Evolutionary conservation across 345 rosid species (phyloP).

Genomic region (Corchorus olitorius): DNA sequence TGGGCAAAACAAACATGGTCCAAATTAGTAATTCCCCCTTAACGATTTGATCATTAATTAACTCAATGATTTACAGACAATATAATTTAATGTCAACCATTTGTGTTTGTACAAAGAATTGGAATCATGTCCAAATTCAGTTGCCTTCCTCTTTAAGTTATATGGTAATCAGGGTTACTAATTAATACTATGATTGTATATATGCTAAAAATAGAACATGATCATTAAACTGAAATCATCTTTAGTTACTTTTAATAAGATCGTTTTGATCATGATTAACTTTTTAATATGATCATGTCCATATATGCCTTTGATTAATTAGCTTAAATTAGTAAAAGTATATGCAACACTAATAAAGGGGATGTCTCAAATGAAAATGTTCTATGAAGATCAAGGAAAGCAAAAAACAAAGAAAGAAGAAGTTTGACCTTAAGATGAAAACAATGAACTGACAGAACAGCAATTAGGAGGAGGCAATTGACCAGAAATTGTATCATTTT

Average conservation of each 20-base stretch:
- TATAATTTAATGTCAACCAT: too few species aligned
- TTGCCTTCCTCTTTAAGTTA: constrained; percentile 1
- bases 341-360: not conserved
- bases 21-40: not conserved
- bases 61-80: not conserved
- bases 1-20: not conserved
- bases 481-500: not conserved
- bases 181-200: not conserved
- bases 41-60: not conserved
- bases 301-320: too few species aligned
- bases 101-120: not conserved
- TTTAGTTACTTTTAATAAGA: too few species aligned
- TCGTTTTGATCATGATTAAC: not conserved
- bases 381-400: too few species aligned
- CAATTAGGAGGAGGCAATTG: not conserved
- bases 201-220: not conserved
- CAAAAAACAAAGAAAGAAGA: not conserved
- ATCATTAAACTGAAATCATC: not conserved
- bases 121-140: not conserved
- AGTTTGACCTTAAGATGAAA: not conserved
- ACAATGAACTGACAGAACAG: not conserved
- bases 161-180: not conserved
- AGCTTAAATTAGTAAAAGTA: too few species aligned
- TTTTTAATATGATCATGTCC: not conserved
- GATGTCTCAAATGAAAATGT: not conserved